phyloP scores from a whole-genome alignment of 2,329 filamentous ascomycete species.

The Talaromyces sp. region DNA sequence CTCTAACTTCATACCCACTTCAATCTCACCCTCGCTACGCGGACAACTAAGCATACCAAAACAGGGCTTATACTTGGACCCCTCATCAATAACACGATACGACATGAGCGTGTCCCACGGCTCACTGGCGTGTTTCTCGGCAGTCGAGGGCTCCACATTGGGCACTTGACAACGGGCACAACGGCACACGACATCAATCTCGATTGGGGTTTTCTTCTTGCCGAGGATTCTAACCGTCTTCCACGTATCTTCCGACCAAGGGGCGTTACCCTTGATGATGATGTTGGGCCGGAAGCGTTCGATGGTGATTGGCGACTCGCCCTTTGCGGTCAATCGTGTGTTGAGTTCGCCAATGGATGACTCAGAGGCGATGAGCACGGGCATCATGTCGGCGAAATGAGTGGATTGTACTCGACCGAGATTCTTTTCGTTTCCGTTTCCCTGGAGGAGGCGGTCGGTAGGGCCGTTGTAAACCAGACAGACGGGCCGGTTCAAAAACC shows the following conservation, averaged over 20 bases:
- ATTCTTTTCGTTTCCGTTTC: slow-evolving; percentile 50
- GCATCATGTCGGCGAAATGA: slow-evolving; percentile 58
- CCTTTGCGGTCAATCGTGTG: slow-evolving; percentile 38
- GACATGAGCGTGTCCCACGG: slow-evolving; percentile 60
- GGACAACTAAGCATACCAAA: slow-evolving; percentile 64
- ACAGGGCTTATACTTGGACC: slow-evolving; percentile 60
- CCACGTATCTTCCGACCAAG: slow-evolving; percentile 62
- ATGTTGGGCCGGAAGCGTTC: slow-evolving; percentile 63
- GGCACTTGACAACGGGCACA: slow-evolving; percentile 60
- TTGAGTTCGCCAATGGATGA: slow-evolving; percentile 57
- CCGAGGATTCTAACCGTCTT: slow-evolving; percentile 46
- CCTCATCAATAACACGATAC: slow-evolving; percentile 56
- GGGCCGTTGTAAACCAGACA: slow-evolving; percentile 60
- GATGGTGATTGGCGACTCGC: slow-evolving; percentile 49
- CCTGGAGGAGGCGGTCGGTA: slow-evolving; percentile 48
- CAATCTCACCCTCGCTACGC: slow-evolving; percentile 48
- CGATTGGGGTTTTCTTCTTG: slow-evolving; percentile 26
- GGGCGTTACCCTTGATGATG: slow-evolving; percentile 49
- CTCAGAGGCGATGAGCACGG: slow-evolving; percentile 52
- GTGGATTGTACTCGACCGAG: slow-evolving; percentile 52
- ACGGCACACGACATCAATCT: slow-evolving; percentile 54
- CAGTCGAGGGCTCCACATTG: slow-evolving; percentile 61
- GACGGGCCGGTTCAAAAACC: slow-evolving; percentile 53
- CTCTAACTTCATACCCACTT: slow-evolving; percentile 56
- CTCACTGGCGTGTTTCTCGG: slow-evolving; percentile 52